Evolutionary conservation across 208 protist species (phyloP).

Genomic region (Tritrichomonas foetus): DNA sequence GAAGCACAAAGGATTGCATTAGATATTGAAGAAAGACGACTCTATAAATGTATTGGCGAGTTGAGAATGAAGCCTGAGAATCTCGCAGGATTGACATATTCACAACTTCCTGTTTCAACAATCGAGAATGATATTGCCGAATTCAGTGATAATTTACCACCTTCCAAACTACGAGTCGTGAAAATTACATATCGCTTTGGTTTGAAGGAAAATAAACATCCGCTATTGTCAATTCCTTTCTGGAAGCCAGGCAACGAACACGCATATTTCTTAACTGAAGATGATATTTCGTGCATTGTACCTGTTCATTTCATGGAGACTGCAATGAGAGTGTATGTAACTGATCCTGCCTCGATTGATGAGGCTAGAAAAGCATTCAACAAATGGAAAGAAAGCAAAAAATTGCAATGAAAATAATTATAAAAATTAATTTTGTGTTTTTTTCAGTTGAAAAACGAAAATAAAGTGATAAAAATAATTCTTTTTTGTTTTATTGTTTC

Average conservation of each 20-base stretch:
- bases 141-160: neutral
- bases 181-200: neutral
- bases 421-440: too few relatives aligned
- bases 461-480: too few relatives aligned
- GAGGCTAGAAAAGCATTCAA: neutral
- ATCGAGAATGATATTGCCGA: neutral
- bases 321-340: conserved; percentile 4
- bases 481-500: too few relatives aligned
- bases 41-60: neutral
- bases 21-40: neutral
- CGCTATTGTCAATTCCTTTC: neutral
- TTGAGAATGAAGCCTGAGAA: neutral
- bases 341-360: neutral
- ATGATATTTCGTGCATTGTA: neutral
- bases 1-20: conserved; percentile 12
- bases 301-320: conserved; percentile 4
- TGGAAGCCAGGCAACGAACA: neutral
- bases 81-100: neutral
- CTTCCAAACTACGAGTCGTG: neutral
- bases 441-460: too few relatives aligned
- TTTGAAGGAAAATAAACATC: neutral
- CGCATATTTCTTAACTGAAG: neutral
- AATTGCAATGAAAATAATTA: neutral
- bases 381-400: neutral
- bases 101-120: neutral